Percentiles rank a stretch among this genome's conserved stretches.
phyloP scores from a whole-genome alignment of 2,329 filamentous ascomycete species.

The Pochonia chlamydosporia region DNA sequence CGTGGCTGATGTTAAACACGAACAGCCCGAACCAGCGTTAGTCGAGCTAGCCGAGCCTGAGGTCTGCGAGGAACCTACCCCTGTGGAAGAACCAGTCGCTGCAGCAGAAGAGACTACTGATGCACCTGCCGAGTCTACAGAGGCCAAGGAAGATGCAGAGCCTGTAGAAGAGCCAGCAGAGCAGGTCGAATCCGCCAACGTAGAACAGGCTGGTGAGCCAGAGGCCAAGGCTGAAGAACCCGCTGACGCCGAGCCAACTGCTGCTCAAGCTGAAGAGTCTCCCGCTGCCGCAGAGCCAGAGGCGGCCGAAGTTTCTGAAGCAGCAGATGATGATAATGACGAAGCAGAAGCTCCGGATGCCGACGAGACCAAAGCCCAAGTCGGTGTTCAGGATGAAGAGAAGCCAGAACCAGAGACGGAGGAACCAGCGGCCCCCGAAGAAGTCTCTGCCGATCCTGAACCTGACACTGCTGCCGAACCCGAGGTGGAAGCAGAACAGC shows the following conservation, averaged over 20 bases:
- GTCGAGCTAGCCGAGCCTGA: not conserved
- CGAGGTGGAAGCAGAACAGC: not conserved
- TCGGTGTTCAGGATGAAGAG: slow-evolving; percentile 1
- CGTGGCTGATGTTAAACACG: too few species aligned
- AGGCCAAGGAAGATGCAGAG: not conserved
- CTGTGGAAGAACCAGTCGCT: not conserved
- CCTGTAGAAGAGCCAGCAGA: slow-evolving; percentile 5
- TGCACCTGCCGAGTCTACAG: not conserved
- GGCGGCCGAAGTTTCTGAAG: not conserved
- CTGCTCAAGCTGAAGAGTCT: not conserved
- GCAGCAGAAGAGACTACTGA: not conserved
- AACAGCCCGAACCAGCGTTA: too few species aligned
- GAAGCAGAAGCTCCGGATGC: slow-evolving; percentile 1
- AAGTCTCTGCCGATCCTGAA: not conserved
- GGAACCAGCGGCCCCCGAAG: not conserved
- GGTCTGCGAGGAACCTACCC: not conserved
- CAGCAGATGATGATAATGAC: not conserved
- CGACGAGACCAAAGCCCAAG: slow-evolving; percentile 3
- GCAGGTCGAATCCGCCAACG: not conserved
- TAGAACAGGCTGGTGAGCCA: slow-evolving; percentile 7
- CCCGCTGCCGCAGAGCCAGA: not conserved
- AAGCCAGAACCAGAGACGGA: slow-evolving; percentile 1
- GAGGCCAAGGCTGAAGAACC: slow-evolving; percentile 9
- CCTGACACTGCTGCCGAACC: not conserved
- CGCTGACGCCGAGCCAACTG: not conserved